Evolutionary conservation across 192 early-diverging fungal genomes (phyloP).

Genomic region (Chytriomyces sp.): DNA sequence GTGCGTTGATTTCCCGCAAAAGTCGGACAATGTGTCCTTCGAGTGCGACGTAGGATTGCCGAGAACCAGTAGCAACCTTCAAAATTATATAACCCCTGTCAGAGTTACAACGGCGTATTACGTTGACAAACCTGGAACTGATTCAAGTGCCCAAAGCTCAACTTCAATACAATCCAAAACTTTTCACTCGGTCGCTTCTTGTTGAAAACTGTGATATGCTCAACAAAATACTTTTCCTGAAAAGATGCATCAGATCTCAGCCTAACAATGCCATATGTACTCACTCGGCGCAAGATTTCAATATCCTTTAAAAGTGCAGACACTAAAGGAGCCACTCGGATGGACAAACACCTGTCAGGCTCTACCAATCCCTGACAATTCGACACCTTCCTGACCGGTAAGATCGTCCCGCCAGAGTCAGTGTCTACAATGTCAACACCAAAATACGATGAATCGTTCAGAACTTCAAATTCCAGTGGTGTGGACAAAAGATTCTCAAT

Average conservation of each 20-base stretch:
- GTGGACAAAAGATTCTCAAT: slow-evolving; percentile 59
- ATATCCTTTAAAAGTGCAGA: slow-evolving; percentile 56
- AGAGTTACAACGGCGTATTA: background rate
- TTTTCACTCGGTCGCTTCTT: slow-evolving; percentile 67
- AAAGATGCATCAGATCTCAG: background rate
- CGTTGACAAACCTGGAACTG: slow-evolving; percentile 60
- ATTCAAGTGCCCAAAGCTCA: slow-evolving; percentile 70
- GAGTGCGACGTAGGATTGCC: slow-evolving; percentile 61
- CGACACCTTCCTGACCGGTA: slow-evolving; percentile 1
- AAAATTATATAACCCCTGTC: background rate
- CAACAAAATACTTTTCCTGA: slow-evolving; percentile 74
- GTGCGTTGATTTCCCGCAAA: slow-evolving; percentile 60
- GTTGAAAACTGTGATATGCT: slow-evolving; percentile 75
- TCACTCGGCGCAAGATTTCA: slow-evolving; percentile 64
- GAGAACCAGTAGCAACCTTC: slow-evolving; percentile 67
- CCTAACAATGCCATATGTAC: background rate
- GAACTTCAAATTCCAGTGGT: slow-evolving; percentile 64
- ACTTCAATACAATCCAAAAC: slow-evolving; percentile 62
- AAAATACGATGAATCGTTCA: slow-evolving; percentile 77
- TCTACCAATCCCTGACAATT: slow-evolving; percentile 25
- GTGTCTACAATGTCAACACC: slow-evolving; percentile 49
- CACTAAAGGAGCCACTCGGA: slow-evolving; percentile 13
- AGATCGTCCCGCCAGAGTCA: background rate
- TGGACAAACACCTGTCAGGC: background rate
- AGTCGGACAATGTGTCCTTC: slow-evolving; percentile 67